Evolutionary conservation across 2,329 filamentous ascomycete genomes (phyloP).

Genomic region (Colletotrichum sp.): DNA sequence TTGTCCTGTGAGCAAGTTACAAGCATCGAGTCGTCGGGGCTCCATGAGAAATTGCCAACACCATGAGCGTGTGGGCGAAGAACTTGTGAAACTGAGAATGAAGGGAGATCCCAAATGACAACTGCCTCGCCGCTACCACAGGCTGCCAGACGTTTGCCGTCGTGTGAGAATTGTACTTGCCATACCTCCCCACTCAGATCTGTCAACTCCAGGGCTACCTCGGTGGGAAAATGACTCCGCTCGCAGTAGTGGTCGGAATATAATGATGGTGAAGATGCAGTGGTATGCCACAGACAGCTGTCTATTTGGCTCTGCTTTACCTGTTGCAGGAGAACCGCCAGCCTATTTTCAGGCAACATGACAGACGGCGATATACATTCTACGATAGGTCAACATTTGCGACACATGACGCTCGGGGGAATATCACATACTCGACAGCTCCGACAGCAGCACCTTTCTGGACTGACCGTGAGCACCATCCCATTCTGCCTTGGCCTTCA

Average conservation of each 20-base stretch:
- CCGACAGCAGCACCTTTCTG: conserved; percentile 75
- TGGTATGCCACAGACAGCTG: conserved; percentile 89
- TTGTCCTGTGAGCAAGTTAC: conserved; percentile 83
- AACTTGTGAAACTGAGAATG: conserved; percentile 68
- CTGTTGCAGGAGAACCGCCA: conserved; percentile 81
- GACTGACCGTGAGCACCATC: conserved; percentile 81
- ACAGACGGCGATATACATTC: conserved; percentile 93
- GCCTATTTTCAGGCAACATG: conserved; percentile 92
- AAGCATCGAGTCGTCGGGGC: conserved; percentile 85
- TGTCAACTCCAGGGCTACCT: conserved; percentile 71
- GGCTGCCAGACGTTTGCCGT: conserved; percentile 82
- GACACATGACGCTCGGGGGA: neutral
- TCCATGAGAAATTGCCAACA: conserved; percentile 87
- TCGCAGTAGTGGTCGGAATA: conserved; percentile 91
- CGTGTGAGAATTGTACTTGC: conserved; percentile 89
- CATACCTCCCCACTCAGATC: conserved; percentile 86
- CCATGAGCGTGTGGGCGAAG: conserved; percentile 72
- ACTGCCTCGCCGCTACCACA: conserved; percentile 78
- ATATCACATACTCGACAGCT: conserved; percentile 75
- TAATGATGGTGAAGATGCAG: conserved; percentile 76
- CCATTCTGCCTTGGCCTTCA: conserved; percentile 81
- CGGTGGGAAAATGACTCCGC: conserved; percentile 77
- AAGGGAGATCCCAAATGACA: conserved; percentile 80
- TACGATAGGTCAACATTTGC: conserved; percentile 39
- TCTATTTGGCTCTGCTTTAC: conserved; percentile 85